Evolutionary conservation across 768 basidiomycete genomes (phyloP).

Genomic region (Aureoboletus auriporus): DNA sequence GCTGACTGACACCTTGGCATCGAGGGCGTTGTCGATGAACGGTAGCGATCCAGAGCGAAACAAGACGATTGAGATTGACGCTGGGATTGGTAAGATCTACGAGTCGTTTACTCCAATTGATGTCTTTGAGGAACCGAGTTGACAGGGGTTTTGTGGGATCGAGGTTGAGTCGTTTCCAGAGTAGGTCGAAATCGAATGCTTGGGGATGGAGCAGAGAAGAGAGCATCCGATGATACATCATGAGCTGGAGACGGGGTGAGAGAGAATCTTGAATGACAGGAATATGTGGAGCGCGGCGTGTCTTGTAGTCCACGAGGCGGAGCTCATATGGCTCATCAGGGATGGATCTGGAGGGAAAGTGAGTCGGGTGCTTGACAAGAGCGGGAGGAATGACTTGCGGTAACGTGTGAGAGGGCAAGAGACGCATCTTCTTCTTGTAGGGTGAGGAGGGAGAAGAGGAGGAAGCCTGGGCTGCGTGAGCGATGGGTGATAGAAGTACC

Average conservation of each 20-base stretch:
- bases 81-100: slow-evolving; percentile 13
- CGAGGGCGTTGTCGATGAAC: slow-evolving; percentile 19
- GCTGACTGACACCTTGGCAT: slow-evolving; percentile 31
- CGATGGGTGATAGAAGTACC: slow-evolving; percentile 23
- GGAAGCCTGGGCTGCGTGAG: neutral
- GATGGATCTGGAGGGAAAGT: neutral
- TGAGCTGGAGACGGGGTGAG: slow-evolving; percentile 64
- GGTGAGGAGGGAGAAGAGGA: slow-evolving; percentile 19
- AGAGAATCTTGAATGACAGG: slow-evolving; percentile 58
- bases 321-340: slow-evolving; percentile 28
- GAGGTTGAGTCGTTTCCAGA: slow-evolving; percentile 50
- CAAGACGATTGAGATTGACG: slow-evolving; percentile 31
- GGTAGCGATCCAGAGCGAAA: slow-evolving; percentile 28
- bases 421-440: slow-evolving; percentile 27
- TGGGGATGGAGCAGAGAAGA: slow-evolving; percentile 42
- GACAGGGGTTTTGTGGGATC: slow-evolving; percentile 47
- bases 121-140: slow-evolving; percentile 38
- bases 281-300: slow-evolving; percentile 45
- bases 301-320: slow-evolving; percentile 66
- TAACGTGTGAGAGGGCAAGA: slow-evolving; percentile 4
- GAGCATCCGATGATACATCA: slow-evolving; percentile 72
- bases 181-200: slow-evolving; percentile 44
- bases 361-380: neutral
- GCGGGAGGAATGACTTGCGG: slow-evolving; percentile 2
- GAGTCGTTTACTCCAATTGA: slow-evolving; percentile 17